Percentiles rank a stretch among this genome's conserved stretches.
Evolutionary conservation across 345 rosid species (phyloP).

Genomic region (Salix brachista): DNA sequence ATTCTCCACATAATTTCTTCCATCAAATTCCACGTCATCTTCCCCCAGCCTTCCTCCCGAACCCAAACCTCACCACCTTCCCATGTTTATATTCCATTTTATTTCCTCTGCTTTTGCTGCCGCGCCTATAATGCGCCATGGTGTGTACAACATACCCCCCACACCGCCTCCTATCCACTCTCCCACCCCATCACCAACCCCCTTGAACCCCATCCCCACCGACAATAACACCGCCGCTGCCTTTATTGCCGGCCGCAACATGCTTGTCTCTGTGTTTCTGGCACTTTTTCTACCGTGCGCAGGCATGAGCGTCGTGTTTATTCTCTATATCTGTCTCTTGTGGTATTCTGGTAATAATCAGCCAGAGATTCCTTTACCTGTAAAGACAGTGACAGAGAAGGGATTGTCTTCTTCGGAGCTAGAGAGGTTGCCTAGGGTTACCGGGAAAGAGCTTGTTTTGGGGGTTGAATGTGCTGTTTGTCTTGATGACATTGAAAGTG

Average conservation of each 20-base stretch:
- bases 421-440: slow-evolving; percentile 52
- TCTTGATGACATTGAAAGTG: slow-evolving; percentile 60
- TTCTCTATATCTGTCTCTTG: slow-evolving; percentile 56
- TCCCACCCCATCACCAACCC: slow-evolving; percentile 21
- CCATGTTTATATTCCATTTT: neutral
- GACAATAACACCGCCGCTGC: neutral
- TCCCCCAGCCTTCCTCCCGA: neutral
- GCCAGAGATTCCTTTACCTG: slow-evolving; percentile 11
- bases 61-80: neutral
- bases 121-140: slow-evolving; percentile 17
- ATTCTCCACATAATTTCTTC: neutral
- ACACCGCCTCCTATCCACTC: slow-evolving; percentile 1
- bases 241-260: slow-evolving; percentile 7
- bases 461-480: slow-evolving; percentile 83
- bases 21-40: neutral
- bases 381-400: slow-evolving; percentile 26
- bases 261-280: slow-evolving; percentile 53
- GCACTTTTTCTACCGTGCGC: slow-evolving; percentile 68
- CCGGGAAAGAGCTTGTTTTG: slow-evolving; percentile 58
- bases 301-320: slow-evolving; percentile 57
- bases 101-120: neutral
- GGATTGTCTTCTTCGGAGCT: slow-evolving; percentile 63
- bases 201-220: neutral
- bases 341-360: slow-evolving; percentile 35
- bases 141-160: slow-evolving; percentile 24